Evolutionary conservation across 1,284 basidiomycete species (phyloP), one percentile per base, ranked within the genome.

Genomic region (Leccinum pseudoinsigne): DNA sequence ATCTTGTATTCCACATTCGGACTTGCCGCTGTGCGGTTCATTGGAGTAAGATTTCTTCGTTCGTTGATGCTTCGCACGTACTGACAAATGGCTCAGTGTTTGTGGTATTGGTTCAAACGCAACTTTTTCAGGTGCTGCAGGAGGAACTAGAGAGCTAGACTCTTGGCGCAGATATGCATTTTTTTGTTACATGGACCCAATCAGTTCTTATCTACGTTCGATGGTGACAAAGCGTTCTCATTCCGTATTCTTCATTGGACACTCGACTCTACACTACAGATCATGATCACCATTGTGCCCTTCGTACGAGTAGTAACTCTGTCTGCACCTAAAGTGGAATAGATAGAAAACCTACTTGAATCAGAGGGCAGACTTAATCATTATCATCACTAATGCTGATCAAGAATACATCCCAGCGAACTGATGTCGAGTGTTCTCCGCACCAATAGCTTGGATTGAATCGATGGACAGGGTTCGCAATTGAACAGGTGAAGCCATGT

Each of bases 1-100:
- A 92, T 98, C 66, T 82, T 98, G 42, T 98, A 93, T 82, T 90
- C 93, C 34, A 98, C 95, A 1, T 97, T 97, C 74, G 88, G 77
- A 6, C 82, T 98, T 23, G 84, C 93, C 5, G 77, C 86, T 51
- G 86, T 98, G 68, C 86, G 95, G 54, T 96, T 98, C 77, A 65
- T 78, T 45, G 94, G 94, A 70, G 93, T 95, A 77, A 73, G 93
- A 86, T 1, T 26, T 56, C 55, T 60, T 21, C 38, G 16, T 62
- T 62, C 23, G n/a, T 3, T 42, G 38, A 38, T 6, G 38, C 38
- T 60, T 58, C 40, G 21, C 9, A 5, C 2, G 4, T 45, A 47
- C 64, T 76, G 38, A 76, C 34, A 4, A 42, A 57, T 50, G 67
- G 36, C 64, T 5, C 68, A 93, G 91, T 93, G 91, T 74, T 72